These are phyloP conservation scores for Quillaja saponaria DNA, from an alignment of 306 rosid species.

Conservation along the genomic window DNA sequence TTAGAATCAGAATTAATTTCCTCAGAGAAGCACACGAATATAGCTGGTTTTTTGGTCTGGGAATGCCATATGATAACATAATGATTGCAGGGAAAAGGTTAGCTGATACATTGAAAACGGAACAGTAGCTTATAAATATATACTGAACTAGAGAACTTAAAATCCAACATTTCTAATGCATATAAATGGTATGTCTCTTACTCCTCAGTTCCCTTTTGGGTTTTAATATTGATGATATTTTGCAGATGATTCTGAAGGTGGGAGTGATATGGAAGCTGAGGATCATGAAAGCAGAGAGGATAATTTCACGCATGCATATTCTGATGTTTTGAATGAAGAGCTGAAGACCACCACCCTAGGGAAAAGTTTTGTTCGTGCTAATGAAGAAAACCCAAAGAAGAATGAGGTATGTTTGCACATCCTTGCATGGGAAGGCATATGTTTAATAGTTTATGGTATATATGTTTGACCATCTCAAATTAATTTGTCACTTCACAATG, in stretches of 20 bases:
- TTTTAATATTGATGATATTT: slow-evolving; percentile 24
- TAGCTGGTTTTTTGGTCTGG: not conserved
- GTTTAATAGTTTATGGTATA: slow-evolving; percentile 1
- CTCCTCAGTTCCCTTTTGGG: slow-evolving; percentile 8
- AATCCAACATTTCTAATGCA: slow-evolving; percentile 3
- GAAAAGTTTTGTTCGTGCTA: slow-evolving; percentile 81
- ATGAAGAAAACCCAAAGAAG: slow-evolving; percentile 62
- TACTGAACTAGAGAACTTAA: not conserved
- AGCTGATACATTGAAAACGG: not conserved
- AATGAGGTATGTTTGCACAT: slow-evolving; percentile 62
- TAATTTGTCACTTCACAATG: not conserved
- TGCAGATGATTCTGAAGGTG: slow-evolving; percentile 73
- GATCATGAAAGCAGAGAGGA: slow-evolving; percentile 46
- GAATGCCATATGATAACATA: not conserved
- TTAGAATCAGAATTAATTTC: too few relatives aligned
- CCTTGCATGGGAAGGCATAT: slow-evolving; percentile 19
- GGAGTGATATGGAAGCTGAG: slow-evolving; percentile 45
- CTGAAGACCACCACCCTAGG: slow-evolving; percentile 68
- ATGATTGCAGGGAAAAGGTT: not conserved
- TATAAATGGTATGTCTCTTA: slow-evolving; percentile 7
- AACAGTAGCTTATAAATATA: not conserved
- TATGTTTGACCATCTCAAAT: not conserved
- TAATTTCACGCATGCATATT: slow-evolving; percentile 65
- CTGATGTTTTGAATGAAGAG: slow-evolving; percentile 70
- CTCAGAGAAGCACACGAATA: too few relatives aligned